A percentile compares a stretch with the other conserved stretches of the same genome.
phyloP scores from a whole-genome alignment of 192 early-diverging fungal genomes.

The Gonapodya prolifera region DNA sequence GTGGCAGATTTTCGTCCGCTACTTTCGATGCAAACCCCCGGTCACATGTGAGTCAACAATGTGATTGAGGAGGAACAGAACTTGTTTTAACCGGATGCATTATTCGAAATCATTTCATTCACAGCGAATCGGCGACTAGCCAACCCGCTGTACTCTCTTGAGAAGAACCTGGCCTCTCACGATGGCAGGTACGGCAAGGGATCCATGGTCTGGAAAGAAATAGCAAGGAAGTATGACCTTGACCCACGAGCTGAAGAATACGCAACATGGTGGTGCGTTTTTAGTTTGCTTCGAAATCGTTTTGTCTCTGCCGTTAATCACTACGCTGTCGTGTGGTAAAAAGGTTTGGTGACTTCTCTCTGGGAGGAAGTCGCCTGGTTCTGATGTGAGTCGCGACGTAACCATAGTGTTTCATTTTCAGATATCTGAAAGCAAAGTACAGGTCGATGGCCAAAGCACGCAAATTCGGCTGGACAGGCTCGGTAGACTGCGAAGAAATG shows the following conservation, averaged over 20 bases:
- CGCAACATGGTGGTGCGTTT: conserved; percentile 3
- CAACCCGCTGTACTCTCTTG: neutral
- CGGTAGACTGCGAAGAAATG: neutral
- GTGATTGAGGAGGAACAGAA: too few relatives aligned
- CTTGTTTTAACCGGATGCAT: neutral
- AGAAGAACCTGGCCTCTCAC: neutral
- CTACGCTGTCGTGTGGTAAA: neutral
- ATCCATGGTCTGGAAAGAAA: neutral
- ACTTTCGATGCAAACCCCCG: neutral
- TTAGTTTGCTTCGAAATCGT: neutral
- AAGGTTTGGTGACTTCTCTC: neutral
- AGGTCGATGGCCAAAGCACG: conserved; percentile 2
- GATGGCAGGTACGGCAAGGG: neutral
- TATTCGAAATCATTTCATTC: neutral
- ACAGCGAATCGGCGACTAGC: neutral
- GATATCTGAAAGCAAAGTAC: neutral
- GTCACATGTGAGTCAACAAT: neutral
- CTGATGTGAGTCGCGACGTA: neutral
- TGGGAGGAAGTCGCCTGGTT: neutral
- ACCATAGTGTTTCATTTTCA: neutral
- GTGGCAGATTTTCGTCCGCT: neutral
- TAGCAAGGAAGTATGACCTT: neutral
- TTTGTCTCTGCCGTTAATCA: neutral
- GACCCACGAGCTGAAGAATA: neutral
- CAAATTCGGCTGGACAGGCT: conserved; percentile 3